Evolutionary conservation across 768 basidiomycete genomes (phyloP).

Genomic region (Hericium erinaceus): DNA sequence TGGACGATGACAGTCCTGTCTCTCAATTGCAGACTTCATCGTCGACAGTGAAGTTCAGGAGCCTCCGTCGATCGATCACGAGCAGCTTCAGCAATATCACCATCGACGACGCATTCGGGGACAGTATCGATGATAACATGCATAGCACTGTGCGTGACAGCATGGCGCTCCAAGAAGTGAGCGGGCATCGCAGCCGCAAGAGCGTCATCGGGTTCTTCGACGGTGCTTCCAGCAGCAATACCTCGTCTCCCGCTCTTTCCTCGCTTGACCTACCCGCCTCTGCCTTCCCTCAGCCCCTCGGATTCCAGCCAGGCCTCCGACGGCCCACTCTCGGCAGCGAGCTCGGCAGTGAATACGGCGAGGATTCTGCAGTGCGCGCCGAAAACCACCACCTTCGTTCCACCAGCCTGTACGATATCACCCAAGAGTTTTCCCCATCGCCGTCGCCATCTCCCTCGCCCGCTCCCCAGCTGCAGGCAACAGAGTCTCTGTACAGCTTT

Average conservation of each 20-base stretch:
- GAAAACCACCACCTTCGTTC: constrained; percentile 39
- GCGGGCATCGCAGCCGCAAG: constrained; percentile 29
- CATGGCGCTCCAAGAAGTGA: constrained; percentile 1
- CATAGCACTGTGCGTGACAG: constrained; percentile 20
- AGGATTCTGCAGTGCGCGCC: constrained; percentile 31
- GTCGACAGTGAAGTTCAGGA: constrained; percentile 37
- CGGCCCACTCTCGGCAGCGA: constrained; percentile 45
- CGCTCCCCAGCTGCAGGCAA: background rate
- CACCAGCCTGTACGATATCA: constrained; percentile 42
- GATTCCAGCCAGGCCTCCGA: background rate
- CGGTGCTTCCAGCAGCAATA: constrained; percentile 2
- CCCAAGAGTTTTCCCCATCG: constrained; percentile 15
- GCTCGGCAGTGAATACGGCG: constrained; percentile 44
- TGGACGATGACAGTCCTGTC: constrained; percentile 26
- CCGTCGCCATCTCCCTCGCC: constrained; percentile 18
- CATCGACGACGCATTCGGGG: constrained; percentile 9
- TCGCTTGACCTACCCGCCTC: constrained; percentile 6
- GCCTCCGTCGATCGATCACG: constrained; percentile 33
- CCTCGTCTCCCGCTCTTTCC: constrained; percentile 9
- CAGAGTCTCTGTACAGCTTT: too few species aligned
- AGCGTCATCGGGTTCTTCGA: constrained; percentile 61
- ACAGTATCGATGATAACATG: constrained; percentile 17
- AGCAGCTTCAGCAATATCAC: constrained; percentile 20
- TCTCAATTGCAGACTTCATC: constrained; percentile 22
- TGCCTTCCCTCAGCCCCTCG: constrained; percentile 1